A percentile compares a stretch with the other conserved stretches of the same genome.
Evolutionary conservation across 441 rosid genomes (phyloP).

Genomic region (Gossypium gossypioides): DNA sequence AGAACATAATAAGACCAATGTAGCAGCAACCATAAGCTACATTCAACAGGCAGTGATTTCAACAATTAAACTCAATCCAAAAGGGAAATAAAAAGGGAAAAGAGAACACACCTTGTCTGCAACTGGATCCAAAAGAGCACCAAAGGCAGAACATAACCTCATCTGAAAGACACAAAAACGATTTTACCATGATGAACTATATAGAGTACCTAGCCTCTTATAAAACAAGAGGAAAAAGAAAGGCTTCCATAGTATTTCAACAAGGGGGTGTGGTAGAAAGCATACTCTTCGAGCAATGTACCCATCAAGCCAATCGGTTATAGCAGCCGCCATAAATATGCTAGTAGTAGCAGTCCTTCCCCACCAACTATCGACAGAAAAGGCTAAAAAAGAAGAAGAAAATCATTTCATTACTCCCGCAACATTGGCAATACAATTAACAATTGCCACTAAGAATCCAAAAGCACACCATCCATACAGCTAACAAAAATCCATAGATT

Average conservation of each 20-base stretch:
- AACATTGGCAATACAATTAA: neutral
- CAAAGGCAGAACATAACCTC: conserved; percentile 73
- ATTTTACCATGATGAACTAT: neutral
- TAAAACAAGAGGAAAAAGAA: neutral
- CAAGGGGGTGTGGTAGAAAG: neutral
- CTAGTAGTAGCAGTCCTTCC: conserved; percentile 79
- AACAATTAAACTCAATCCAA: neutral
- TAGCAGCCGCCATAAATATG: conserved; percentile 77
- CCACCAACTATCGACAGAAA: conserved; percentile 78
- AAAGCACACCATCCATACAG: neutral
- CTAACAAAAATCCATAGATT: neutral
- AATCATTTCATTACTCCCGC: neutral
- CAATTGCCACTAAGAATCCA: neutral
- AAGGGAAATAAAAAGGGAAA: neutral
- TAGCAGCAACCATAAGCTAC: conserved; percentile 97
- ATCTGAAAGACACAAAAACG: conserved; percentile 41
- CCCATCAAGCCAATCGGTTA: conserved; percentile 98
- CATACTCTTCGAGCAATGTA: conserved; percentile 82
- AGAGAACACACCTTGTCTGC: conserved; percentile 67
- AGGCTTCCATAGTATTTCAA: neutral
- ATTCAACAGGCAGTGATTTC: conserved; percentile 9
- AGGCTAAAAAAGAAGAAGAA: conserved; percentile 38
- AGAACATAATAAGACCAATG: conserved; percentile 70
- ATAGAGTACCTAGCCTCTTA: neutral
- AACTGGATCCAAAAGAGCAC: conserved; percentile 94